Conservation (phyloP, 306 rosid species). For the Cicer yamashitae region DNA sequence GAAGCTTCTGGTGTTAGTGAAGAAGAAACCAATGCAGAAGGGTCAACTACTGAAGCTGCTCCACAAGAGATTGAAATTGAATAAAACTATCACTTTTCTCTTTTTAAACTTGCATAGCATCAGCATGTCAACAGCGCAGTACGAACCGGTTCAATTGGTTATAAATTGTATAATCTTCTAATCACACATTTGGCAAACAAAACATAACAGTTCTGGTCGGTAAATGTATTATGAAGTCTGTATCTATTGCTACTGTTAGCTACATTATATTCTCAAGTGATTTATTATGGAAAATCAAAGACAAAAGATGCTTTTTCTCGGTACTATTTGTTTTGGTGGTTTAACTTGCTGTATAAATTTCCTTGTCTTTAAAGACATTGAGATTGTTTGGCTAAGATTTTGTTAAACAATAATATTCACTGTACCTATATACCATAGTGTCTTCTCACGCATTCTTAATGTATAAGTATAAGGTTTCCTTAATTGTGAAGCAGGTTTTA, state of each 20-base stretch:
- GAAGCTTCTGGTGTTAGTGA: slow-evolving; percentile 74
- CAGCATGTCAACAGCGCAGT: slow-evolving; percentile 23
- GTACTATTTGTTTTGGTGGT: neutral
- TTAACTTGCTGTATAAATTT: neutral
- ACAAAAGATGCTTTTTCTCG: neutral
- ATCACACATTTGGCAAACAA: neutral
- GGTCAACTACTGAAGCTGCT: slow-evolving; percentile 56
- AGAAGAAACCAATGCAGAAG: slow-evolving; percentile 63
- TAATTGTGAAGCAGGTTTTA: slow-evolving; percentile 27
- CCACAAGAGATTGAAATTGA: slow-evolving; percentile 89
- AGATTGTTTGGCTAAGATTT: slow-evolving; percentile 27
- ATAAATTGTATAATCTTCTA: slow-evolving; percentile 18
- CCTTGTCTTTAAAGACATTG: neutral
- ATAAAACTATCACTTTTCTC: slow-evolving; percentile 43
- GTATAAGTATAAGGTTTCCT: slow-evolving; percentile 42
- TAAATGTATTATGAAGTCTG: slow-evolving; percentile 3
- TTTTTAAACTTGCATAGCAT: slow-evolving; percentile 26
- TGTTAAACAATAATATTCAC: slow-evolving; percentile 9
- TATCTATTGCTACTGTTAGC: slow-evolving; percentile 24
- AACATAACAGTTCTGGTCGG: neutral
- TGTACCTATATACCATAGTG: neutral
- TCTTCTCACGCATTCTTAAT: slow-evolving; percentile 25
- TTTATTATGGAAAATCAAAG: slow-evolving; percentile 27
- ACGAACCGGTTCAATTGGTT: slow-evolving; percentile 27
- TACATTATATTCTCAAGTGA: slow-evolving; percentile 5